Evolutionary conservation across 139 green algal species (phyloP).

Genomic region (Micractinium sp.): DNA sequence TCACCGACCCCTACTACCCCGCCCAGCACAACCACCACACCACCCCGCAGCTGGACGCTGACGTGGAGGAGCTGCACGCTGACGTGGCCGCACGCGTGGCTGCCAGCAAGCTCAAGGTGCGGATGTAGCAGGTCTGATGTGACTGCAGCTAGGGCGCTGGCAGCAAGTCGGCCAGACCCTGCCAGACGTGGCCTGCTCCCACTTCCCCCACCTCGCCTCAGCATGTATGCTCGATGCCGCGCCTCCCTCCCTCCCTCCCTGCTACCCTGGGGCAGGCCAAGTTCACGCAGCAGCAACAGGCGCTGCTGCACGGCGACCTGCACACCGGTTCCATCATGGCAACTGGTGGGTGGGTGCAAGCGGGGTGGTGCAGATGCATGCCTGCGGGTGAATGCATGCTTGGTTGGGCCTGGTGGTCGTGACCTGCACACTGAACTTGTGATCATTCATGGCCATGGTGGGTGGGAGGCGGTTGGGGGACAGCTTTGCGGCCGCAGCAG

Average conservation of each 20-base stretch:
- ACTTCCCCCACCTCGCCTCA: not conserved
- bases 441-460: conserved; percentile 86
- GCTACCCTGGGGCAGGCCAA: conserved; percentile 49
- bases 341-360: conserved; percentile 40
- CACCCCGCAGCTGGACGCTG: conserved; percentile 83
- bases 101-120: conserved; percentile 71
- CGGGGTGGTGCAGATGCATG: not conserved
- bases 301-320: conserved; percentile 88
- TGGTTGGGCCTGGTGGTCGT: not conserved
- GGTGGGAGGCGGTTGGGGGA: not conserved
- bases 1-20: conserved; percentile 90
- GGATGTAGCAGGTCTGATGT: too few species aligned
- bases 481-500: too few species aligned
- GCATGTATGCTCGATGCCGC: not conserved
- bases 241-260: not conserved
- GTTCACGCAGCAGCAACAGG: conserved; percentile 83
- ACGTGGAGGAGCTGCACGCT: conserved; percentile 65
- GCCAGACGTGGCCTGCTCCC: too few species aligned
- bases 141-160: too few species aligned
- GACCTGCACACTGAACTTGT: conserved; percentile 74
- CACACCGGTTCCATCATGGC: conserved; percentile 97
- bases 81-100: conserved; percentile 81
- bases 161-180: too few species aligned
- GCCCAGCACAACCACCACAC: conserved; percentile 79
- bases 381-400: not conserved